Base-by-base conservation (phyloP, 1,284 basidiomycete species). In the Phaffia rhodozyma region DNA sequence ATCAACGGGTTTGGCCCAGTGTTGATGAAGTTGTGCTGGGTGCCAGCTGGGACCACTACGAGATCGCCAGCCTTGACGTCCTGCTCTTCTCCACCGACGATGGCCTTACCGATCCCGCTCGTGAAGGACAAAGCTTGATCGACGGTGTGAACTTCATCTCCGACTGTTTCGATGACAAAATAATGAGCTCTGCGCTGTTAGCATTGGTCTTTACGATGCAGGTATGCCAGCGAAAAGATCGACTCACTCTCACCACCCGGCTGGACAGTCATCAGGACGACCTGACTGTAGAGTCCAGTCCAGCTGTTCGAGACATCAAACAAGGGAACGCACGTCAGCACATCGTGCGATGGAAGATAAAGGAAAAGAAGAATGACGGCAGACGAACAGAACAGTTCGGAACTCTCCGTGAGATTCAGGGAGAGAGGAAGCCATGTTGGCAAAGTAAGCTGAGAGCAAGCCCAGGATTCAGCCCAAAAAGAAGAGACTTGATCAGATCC, bases 191-290 rank as follows among this genome's bases (percentile, higher is more conserved):
- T 48, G 30, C 47, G 16, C 58, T 63, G 38, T 53, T 52, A 20
- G 32, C 56, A 20, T 30, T 7, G 38, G 13, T 43, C 2, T 30
- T 7, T 18, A 9, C 11, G 25, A 30, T 53, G 20, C 6, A 25
- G 20, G 20, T 7, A 16, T 20, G 18, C 20, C 18, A 18, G 20
- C 2, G 18, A 16, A 30, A 25, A 27, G 51, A 30, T 5, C 43
- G 13, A 43, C 38, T 43, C 16, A 43, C 38, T 76, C 47, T 75
- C 74, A 5, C 73, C 74, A n/a, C 72, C 74, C 7, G 74, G 72
- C 2, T 74, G 75, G 43, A 77, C 70, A 48, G 75, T 76, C 75
- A 76, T 77, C 56, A 73, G 66, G 30, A 76, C 75, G 52, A 76
- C 63, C 68, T 76, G 74, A 54, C 67, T 69, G 50, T 68, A 34